Evolutionary conservation across 1,284 basidiomycete genomes (phyloP), one percentile per base, ranked within the genome.

Genomic region (Leccinum glutinopallens): DNA sequence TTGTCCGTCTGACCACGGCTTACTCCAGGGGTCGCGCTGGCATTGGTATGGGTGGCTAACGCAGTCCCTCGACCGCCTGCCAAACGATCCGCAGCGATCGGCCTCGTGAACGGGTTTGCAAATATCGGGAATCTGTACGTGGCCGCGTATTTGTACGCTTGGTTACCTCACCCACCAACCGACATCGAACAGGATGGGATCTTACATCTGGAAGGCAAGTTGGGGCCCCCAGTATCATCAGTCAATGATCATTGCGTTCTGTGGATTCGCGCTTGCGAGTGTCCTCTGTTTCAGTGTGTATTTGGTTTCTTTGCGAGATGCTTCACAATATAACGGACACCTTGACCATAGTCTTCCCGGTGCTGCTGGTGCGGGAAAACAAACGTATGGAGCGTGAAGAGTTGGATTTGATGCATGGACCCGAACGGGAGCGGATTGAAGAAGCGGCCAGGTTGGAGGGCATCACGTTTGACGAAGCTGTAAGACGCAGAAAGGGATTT

Each of bases 181-280:
- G 25, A 29, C 53, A 10, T 39, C 15, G 10, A 22, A 57, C 37
- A 58, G 57, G 17, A n/a, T 19, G 57, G 35, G 35, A 10, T 25
- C 57, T 7, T 58, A 41, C 15, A 39, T 58, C 19, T 58, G 57
- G 57, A 58, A 41, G n/a, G 35, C 19, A 37, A 57, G 22, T 12
- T 57, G 56, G 56, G 56, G 56, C 13, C 56, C 56, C 13, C 7
- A 57, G 56, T 57, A 57, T 22, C 56, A 57, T 39, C 56, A 35
- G 35, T 57, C 56, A 7, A 57, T 57, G 56, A 35, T 57, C 4
- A 57, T 57, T 22, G 56, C n/a, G 12, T 22, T 57, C 19, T 57
- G 56, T 25, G 56, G 12, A 10, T 35, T 57, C 15, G 56, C 56
- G 56, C n/a, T 57, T 15, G 56, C 56, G 10, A 57, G 33, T 37